phyloP scores from a whole-genome alignment of 2,329 filamentous ascomycete genomes.

The Verticillium klebahnii region DNA sequence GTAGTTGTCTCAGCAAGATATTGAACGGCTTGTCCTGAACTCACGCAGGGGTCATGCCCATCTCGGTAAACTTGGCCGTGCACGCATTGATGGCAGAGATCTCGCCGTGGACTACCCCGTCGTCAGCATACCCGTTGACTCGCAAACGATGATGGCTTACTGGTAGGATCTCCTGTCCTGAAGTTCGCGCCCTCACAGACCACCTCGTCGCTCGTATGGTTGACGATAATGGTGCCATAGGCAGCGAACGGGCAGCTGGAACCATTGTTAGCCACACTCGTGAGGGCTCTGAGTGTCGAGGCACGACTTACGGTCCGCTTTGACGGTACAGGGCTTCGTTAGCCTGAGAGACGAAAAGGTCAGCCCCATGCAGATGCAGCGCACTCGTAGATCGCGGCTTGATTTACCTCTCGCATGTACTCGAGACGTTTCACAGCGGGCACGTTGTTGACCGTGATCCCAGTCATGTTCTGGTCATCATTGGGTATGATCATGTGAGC shows the following conservation, averaged over 20 bases:
- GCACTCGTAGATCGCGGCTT: not conserved
- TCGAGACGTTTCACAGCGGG: conserved; percentile 4
- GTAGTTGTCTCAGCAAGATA: not conserved
- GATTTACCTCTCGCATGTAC: conserved; percentile 5
- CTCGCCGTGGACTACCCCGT: conserved; percentile 4
- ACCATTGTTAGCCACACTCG: not conserved
- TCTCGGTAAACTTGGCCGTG: conserved; percentile 4
- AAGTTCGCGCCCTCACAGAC: conserved; percentile 8
- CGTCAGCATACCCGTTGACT: not conserved
- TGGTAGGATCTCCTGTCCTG: conserved; percentile 8
- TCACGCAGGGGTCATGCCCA: conserved; percentile 8
- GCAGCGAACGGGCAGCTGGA: conserved; percentile 43
- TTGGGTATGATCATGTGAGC: conserved; percentile 5
- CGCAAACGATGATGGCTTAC: not conserved
- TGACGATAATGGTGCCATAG: conserved; percentile 51
- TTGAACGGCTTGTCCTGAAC: fast-evolving
- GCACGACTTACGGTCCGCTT: conserved; percentile 4
- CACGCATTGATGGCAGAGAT: conserved; percentile 9
- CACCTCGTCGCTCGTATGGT: conserved; percentile 35
- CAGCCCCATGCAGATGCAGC: not conserved
- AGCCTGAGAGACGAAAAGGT: not conserved
- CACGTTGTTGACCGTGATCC: conserved; percentile 7
- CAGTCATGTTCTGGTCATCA: conserved; percentile 9
- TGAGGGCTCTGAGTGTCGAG: too few relatives aligned
- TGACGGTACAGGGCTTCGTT: conserved; percentile 7